Percentiles rank a stretch among this genome's conserved stretches.
Evolutionary conservation across 441 rosid genomes (phyloP).

Genomic region (Adansonia madagascariensis): DNA sequence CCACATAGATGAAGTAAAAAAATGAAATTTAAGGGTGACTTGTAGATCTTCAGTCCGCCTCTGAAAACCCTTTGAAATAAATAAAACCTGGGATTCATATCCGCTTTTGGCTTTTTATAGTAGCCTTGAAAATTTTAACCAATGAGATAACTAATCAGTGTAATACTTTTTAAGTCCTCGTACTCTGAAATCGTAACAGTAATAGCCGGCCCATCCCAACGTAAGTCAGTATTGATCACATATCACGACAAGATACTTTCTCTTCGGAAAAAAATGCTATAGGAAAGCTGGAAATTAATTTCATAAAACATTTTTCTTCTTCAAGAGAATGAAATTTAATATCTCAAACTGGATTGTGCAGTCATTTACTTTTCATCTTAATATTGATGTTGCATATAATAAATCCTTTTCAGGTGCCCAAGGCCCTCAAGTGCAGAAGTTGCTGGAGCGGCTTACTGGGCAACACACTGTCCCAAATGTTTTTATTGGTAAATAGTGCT

Average conservation of each 20-base stretch:
- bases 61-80: neutral
- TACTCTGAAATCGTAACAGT: neutral
- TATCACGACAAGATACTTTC: neutral
- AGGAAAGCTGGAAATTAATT: conserved; percentile 5
- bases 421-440: conserved; percentile 86
- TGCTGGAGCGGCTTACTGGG: conserved; percentile 85
- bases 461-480: conserved; percentile 96
- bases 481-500: conserved; percentile 66
- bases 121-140: conserved; percentile 8
- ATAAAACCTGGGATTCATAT: neutral
- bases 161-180: neutral
- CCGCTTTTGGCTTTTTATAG: neutral
- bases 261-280: neutral
- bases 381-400: neutral
- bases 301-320: neutral
- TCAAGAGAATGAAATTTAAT: neutral
- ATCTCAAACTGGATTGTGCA: neutral
- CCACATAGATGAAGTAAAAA: neutral
- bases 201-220: neutral
- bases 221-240: neutral
- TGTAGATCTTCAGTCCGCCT: neutral
- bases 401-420: conserved; percentile 63
- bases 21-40: neutral
- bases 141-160: neutral
- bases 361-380: neutral